A percentile compares a stretch with the other conserved stretches of the same genome.
Conservation (phyloP, 2,329 filamentous ascomycete species). For the Calonectria pseudoturangicola region DNA sequence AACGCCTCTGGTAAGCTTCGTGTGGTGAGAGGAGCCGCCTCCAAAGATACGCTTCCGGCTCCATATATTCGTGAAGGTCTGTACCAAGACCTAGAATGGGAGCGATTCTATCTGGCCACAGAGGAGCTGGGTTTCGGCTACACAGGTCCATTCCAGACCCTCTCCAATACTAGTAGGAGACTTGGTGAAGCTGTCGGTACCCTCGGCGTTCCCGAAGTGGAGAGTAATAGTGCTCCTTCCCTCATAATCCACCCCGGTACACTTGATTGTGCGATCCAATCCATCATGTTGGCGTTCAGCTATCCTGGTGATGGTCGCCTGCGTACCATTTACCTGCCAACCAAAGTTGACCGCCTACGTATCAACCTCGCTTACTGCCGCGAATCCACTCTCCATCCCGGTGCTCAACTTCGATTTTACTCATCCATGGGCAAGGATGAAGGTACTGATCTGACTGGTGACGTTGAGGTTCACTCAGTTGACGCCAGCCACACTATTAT, state of each 20-base stretch:
- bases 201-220: not conserved
- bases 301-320: slow-evolving; percentile 6
- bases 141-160: not conserved
- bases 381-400: not conserved
- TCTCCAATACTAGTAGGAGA: not conserved
- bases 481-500: slow-evolving; percentile 12
- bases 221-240: not conserved
- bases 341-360: slow-evolving; percentile 7
- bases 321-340: slow-evolving; percentile 10
- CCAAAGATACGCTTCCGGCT: not conserved
- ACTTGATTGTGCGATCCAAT: slow-evolving; percentile 5
- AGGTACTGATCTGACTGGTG: not conserved
- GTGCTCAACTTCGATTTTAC: slow-evolving; percentile 13
- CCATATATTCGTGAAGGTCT: not conserved
- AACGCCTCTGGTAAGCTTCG: slow-evolving; percentile 10
- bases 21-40: not conserved
- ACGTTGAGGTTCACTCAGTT: not conserved
- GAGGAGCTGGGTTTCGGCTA: not conserved
- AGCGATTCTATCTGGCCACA: not conserved
- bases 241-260: not conserved
- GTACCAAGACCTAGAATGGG: not conserved
- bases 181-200: not conserved
- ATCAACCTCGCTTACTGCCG: slow-evolving; percentile 5
- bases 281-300: slow-evolving; percentile 1
- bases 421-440: not conserved